Evolutionary conservation across 805 yeast species (phyloP).

Genomic region (Yarrowia porcina): DNA sequence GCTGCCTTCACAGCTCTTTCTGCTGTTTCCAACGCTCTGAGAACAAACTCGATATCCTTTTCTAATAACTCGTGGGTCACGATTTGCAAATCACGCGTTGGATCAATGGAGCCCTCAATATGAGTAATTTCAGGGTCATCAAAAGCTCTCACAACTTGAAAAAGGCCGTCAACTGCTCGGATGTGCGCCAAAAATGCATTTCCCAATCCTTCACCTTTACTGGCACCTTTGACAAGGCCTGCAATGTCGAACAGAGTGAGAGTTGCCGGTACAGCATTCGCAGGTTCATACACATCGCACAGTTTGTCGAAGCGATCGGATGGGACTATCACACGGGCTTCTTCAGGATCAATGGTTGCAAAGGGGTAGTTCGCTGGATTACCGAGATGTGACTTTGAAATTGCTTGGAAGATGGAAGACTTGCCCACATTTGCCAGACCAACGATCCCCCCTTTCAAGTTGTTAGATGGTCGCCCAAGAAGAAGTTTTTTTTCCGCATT

Average conservation of each 20-base stretch:
- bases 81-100: slow-evolving; percentile 59
- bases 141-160: slow-evolving; percentile 66
- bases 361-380: slow-evolving; percentile 68
- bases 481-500: slow-evolving; percentile 37
- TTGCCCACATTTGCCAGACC: slow-evolving; percentile 67
- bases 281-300: slow-evolving; percentile 48
- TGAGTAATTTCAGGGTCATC: slow-evolving; percentile 64
- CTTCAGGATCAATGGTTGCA: slow-evolving; percentile 74
- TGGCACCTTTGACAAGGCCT: slow-evolving; percentile 63
- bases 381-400: slow-evolving; percentile 59
- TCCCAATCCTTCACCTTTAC: slow-evolving; percentile 69
- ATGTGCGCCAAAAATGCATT: slow-evolving; percentile 67
- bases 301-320: slow-evolving; percentile 50
- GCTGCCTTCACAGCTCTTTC: slow-evolving; percentile 47
- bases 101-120: slow-evolving; percentile 61
- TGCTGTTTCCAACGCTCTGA: slow-evolving; percentile 54
- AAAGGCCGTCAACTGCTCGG: slow-evolving; percentile 67
- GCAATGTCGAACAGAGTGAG: slow-evolving; percentile 66
- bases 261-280: slow-evolving; percentile 50
- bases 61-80: slow-evolving; percentile 62
- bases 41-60: slow-evolving; percentile 64
- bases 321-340: slow-evolving; percentile 55
- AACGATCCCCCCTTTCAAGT: slow-evolving; percentile 52
- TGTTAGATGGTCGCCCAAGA: slow-evolving; percentile 67
- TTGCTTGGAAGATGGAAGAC: slow-evolving; percentile 56